Percentiles rank a stretch among this genome's conserved stretches.
phyloP scores from a whole-genome alignment of 202 grass and related monocot species.

The Tripidium arundinaceum region DNA sequence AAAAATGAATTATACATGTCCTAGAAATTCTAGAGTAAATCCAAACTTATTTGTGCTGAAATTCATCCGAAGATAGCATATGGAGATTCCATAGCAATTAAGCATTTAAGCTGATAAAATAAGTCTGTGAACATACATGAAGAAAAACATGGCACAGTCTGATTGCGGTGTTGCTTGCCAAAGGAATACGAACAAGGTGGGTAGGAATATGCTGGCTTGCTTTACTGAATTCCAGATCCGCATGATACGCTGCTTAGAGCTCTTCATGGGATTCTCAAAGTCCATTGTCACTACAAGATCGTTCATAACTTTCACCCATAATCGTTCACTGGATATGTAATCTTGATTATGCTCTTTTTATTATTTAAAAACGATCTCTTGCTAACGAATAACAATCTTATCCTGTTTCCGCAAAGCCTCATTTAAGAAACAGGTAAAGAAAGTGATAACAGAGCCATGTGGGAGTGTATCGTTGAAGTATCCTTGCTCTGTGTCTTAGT shows the following conservation, averaged over 20 bases:
- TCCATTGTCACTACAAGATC: too few relatives aligned
- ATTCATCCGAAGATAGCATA: slow-evolving; percentile 28
- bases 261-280: too few relatives aligned
- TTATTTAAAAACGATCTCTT: too few relatives aligned
- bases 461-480: too few relatives aligned
- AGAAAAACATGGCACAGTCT: slow-evolving; percentile 93
- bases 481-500: too few relatives aligned
- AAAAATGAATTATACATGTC: slow-evolving; percentile 79
- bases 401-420: too few relatives aligned
- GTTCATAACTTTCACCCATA: too few relatives aligned
- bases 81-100: slow-evolving; percentile 8
- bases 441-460: too few relatives aligned
- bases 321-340: too few relatives aligned
- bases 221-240: slow-evolving; percentile 84
- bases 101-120: slow-evolving; percentile 28
- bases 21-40: slow-evolving; percentile 93
- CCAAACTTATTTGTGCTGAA: slow-evolving; percentile 94
- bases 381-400: too few relatives aligned
- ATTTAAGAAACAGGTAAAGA: too few relatives aligned
- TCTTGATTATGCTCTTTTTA: too few relatives aligned
- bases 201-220: slow-evolving; percentile 77
- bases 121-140: slow-evolving; percentile 51
- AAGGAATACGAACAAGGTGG: slow-evolving; percentile 92
- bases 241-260: slow-evolving; percentile 52
- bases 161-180: slow-evolving; percentile 99